A percentile compares a stretch with the other conserved stretches of the same genome.
phyloP scores from a whole-genome alignment of 768 basidiomycete species.

The Rhodosporidiobolus sp. region DNA sequence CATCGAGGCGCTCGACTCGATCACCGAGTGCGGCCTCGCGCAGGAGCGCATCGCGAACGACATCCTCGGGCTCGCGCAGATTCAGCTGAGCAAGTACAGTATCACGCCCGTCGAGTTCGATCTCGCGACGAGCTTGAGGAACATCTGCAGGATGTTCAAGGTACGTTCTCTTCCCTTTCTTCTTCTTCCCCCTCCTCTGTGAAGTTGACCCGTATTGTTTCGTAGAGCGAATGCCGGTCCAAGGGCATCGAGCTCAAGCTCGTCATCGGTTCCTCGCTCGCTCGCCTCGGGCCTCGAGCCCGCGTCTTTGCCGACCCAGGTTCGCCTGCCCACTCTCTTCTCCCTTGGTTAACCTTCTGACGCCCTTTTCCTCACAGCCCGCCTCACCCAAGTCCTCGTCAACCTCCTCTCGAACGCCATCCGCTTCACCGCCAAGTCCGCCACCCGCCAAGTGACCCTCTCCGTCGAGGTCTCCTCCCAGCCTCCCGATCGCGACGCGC shows the following conservation, averaged over 20 bases:
- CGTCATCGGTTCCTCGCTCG: conserved; percentile 46
- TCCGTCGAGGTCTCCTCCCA: conserved; percentile 45
- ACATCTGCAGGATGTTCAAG: conserved; percentile 48
- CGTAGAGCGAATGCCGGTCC: conserved; percentile 44
- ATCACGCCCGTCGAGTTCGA: conserved; percentile 47
- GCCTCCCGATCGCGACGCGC: conserved; percentile 13
- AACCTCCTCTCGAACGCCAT: conserved; percentile 50
- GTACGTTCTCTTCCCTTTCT: not conserved
- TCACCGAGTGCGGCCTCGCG: conserved; percentile 30
- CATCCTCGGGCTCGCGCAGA: conserved; percentile 45
- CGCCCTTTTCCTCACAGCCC: conserved; percentile 41
- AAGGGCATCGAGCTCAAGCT: conserved; percentile 47
- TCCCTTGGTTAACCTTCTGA: not conserved
- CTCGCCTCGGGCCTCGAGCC: conserved; percentile 31
- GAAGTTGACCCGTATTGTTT: not conserved
- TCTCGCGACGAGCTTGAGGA: conserved; percentile 45
- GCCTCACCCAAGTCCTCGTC: conserved; percentile 47
- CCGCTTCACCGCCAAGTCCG: conserved; percentile 45
- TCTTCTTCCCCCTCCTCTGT: too few relatives aligned
- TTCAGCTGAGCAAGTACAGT: conserved; percentile 47
- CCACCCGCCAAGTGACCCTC: conserved; percentile 40
- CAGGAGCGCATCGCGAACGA: conserved; percentile 49
- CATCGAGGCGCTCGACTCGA: conserved; percentile 41
- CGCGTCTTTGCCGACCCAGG: conserved; percentile 33
- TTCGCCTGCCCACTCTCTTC: not conserved